Conservation (phyloP, 805 yeast species). For the Metschnikowia noctiluminum region DNA sequence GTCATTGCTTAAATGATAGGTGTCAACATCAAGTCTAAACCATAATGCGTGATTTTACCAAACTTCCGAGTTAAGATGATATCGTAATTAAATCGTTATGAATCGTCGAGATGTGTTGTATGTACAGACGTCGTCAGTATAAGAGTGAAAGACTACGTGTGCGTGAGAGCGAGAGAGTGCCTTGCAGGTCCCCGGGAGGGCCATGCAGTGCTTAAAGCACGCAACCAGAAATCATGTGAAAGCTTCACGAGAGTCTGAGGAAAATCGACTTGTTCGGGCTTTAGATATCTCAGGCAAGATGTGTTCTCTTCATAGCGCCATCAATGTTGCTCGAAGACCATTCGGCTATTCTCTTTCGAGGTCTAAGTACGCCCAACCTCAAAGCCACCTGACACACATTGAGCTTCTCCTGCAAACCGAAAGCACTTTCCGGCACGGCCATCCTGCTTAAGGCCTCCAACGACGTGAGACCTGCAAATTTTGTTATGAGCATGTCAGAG, state of each 20-base stretch:
- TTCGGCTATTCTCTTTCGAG: conserved; percentile 54
- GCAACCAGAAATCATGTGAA: neutral
- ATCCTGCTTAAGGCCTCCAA: conserved; percentile 24
- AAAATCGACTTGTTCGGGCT: neutral
- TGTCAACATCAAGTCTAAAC: conserved; percentile 72
- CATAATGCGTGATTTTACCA: conserved; percentile 65
- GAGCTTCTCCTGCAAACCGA: conserved; percentile 31
- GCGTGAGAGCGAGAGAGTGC: no score
- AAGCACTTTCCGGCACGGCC: conserved; percentile 9
- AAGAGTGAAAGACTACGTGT: neutral
- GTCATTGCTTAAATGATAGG: conserved; percentile 85
- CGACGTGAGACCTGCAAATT: conserved; percentile 43
- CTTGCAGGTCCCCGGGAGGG: no score
- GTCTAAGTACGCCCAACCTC: conserved; percentile 40
- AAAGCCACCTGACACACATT: conserved; percentile 46
- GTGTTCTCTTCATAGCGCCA: conserved; percentile 42
- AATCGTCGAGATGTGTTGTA: neutral
- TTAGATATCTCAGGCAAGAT: neutral
- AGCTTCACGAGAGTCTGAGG: neutral
- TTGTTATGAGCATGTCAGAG: conserved; percentile 53
- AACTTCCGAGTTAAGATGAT: conserved; percentile 32
- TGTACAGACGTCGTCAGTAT: conserved; percentile 5
- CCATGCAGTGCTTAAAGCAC: neutral
- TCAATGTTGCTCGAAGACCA: conserved; percentile 58
- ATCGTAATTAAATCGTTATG: neutral